Evolutionary conservation across 768 basidiomycete genomes (phyloP).

Genomic region (Pisolithus microcarpus): DNA sequence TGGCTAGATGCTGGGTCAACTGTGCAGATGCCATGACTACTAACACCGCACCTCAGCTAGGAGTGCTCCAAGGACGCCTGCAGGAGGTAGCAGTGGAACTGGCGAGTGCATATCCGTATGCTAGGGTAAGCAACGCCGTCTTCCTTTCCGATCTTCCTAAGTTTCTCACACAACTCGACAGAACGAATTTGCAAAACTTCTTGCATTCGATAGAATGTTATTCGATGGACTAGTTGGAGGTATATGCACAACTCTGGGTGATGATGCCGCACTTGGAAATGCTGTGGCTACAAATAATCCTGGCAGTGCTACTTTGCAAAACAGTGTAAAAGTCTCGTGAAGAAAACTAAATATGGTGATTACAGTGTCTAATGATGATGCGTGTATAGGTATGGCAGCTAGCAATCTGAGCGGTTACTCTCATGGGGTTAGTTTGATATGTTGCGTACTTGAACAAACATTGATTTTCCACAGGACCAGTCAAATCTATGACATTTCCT

Average conservation of each 20-base stretch:
- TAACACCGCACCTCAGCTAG: constrained; percentile 1
- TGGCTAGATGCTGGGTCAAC: constrained; percentile 59
- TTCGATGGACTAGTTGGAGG: constrained; percentile 3
- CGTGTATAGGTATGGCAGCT: too few relatives aligned
- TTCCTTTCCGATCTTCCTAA: not conserved
- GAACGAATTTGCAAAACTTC: constrained; percentile 6
- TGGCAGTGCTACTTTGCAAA: too few relatives aligned
- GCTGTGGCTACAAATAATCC: too few relatives aligned
- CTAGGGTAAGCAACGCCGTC: constrained; percentile 20
- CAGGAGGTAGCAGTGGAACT: constrained; percentile 23
- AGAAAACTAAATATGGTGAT: too few relatives aligned
- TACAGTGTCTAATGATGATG: too few relatives aligned
- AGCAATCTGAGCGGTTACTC: too few relatives aligned
- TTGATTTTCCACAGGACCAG: too few relatives aligned
- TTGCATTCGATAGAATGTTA: not conserved
- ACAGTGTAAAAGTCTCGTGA: too few relatives aligned
- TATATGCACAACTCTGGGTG: not conserved
- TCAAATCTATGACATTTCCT: too few relatives aligned
- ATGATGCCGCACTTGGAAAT: not conserved
- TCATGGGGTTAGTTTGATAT: too few relatives aligned
- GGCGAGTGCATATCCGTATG: constrained; percentile 29
- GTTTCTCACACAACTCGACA: not conserved
- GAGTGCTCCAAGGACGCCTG: constrained; percentile 13
- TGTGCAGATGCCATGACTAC: constrained; percentile 12
- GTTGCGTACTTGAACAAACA: too few relatives aligned